phyloP scores from a whole-genome alignment of 148 eudicot species.

The Heliosperma pusillum region DNA sequence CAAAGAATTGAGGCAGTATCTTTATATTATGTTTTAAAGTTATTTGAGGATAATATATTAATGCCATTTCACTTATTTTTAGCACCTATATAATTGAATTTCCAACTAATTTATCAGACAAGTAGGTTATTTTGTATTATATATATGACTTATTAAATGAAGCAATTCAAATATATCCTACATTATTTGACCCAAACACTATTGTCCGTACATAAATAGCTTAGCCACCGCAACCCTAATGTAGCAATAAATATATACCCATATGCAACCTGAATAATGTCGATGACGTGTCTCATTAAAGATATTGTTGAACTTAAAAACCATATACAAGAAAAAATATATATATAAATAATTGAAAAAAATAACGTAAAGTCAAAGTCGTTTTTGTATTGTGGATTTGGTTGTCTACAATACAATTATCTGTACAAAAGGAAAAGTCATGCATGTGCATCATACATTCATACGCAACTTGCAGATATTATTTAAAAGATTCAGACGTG shows the following conservation, averaged over 20 bases:
- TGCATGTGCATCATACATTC: neutral
- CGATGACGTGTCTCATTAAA: neutral
- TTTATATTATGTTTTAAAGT: too few species aligned
- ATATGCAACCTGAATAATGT: neutral
- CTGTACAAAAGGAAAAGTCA: neutral
- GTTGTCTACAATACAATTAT: neutral
- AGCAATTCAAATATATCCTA: neutral
- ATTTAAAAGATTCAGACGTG: neutral
- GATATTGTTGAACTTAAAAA: neutral
- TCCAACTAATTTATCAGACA: neutral
- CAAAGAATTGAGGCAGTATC: too few species aligned
- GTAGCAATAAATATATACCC: neutral
- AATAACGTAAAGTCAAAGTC: neutral
- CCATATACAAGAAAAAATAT: neutral
- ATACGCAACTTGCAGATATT: conserved; percentile 8
- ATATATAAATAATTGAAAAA: too few species aligned
- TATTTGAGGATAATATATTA: too few species aligned
- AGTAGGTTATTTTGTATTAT: neutral
- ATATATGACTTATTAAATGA: neutral
- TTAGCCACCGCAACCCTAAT: neutral
- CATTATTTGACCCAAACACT: neutral
- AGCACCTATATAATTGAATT: neutral
- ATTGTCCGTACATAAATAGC: neutral
- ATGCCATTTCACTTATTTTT: neutral
- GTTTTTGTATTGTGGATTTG: neutral